These are phyloP conservation scores for Suillus americanus DNA, from an alignment of 768 basidiomycete genomes.

Conservation along the genomic window DNA sequence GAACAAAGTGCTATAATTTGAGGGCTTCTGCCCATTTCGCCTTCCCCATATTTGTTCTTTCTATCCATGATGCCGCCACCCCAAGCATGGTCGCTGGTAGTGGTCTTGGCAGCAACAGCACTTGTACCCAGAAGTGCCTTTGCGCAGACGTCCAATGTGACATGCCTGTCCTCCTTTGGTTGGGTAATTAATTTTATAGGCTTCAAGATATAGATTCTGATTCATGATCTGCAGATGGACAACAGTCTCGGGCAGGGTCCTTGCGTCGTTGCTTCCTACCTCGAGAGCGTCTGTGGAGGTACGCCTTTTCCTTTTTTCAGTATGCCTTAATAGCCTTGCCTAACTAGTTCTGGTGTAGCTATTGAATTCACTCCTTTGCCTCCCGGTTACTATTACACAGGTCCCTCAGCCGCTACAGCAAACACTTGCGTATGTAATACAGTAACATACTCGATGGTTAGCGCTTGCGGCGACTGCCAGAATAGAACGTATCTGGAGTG, in stretches of 20 bases:
- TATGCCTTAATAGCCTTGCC: conserved; percentile 4
- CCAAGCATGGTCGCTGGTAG: conserved; percentile 14
- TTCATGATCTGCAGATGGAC: conserved; percentile 20
- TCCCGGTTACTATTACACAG: conserved; percentile 21
- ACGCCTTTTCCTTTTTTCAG: conserved; percentile 20
- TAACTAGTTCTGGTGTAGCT: conserved; percentile 29
- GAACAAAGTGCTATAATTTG: background rate
- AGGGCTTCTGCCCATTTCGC: background rate
- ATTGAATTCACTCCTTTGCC: conserved; percentile 39
- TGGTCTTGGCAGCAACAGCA: conserved; percentile 15
- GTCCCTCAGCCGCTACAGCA: conserved; percentile 30
- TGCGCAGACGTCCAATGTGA: conserved; percentile 25
- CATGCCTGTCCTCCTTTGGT: conserved; percentile 19
- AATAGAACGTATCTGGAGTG: conserved; percentile 9
- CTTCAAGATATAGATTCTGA: background rate
- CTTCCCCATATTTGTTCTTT: background rate
- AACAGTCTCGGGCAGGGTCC: conserved; percentile 49
- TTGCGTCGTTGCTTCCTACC: conserved; percentile 43
- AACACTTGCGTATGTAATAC: conserved; percentile 53
- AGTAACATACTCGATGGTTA: conserved; percentile 53
- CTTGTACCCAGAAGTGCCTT: conserved; percentile 16
- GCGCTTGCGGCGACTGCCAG: conserved; percentile 60
- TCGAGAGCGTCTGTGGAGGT: conserved; percentile 46
- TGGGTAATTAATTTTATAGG: conserved; percentile 23
- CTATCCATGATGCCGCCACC: conserved; percentile 13